Conservation (phyloP, 257 asterid species). For the Scutellaria galericulata region DNA sequence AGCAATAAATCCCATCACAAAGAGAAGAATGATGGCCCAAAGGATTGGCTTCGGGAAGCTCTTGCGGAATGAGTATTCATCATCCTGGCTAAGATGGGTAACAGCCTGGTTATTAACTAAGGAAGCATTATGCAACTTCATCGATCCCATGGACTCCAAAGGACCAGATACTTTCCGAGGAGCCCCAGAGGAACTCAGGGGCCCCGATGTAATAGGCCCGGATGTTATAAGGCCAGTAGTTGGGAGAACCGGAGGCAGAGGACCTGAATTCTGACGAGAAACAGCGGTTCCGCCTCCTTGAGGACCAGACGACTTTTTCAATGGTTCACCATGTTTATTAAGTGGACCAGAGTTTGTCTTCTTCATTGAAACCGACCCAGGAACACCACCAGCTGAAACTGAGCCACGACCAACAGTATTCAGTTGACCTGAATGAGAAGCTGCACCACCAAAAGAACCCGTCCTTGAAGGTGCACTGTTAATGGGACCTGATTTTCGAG, state of each 20-base stretch:
- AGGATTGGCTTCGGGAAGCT: constrained; percentile 64
- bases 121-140: constrained; percentile 55
- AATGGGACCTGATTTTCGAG: constrained; percentile 75
- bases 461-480: constrained; percentile 63
- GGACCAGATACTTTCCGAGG: constrained; percentile 70
- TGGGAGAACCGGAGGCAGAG: constrained; percentile 66
- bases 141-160: constrained; percentile 58
- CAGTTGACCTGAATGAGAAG: constrained; percentile 65
- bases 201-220: constrained; percentile 76
- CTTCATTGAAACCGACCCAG: constrained; percentile 64
- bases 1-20: constrained; percentile 76
- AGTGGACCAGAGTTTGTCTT: constrained; percentile 72
- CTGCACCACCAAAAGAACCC: constrained; percentile 61
- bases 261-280: constrained; percentile 74
- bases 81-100: constrained; percentile 60
- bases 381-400: constrained; percentile 45
- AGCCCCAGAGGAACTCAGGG: constrained; percentile 66
- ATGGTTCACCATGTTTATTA: constrained; percentile 70
- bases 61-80: constrained; percentile 63
- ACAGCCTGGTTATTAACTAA: constrained; percentile 62
- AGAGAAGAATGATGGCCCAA: constrained; percentile 69
- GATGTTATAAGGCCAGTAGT: constrained; percentile 72
- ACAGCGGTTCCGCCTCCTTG: constrained; percentile 57
- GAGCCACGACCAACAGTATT: constrained; percentile 53
- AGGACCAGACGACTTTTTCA: constrained; percentile 72